These are phyloP conservation scores for Pseudogymnoascus sp. DNA, from an alignment of 2,329 filamentous ascomycete species.

Conservation along the genomic window DNA sequence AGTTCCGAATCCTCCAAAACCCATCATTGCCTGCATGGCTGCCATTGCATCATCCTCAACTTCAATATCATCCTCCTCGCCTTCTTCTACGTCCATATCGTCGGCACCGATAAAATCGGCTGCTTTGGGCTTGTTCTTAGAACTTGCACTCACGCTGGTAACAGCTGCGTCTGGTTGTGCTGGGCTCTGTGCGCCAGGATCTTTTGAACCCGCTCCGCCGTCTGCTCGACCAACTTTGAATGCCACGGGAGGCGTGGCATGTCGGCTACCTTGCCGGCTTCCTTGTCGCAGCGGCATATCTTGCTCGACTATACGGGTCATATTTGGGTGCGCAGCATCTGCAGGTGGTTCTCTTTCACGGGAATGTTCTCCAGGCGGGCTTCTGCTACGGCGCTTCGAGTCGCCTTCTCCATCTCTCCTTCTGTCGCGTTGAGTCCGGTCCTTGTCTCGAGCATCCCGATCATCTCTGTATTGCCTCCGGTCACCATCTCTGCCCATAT, in stretches of 20 bases:
- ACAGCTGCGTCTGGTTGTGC: constrained; percentile 12
- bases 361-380: constrained; percentile 13
- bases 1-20: constrained; percentile 74
- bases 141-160: constrained; percentile 9
- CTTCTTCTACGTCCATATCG: constrained; percentile 23
- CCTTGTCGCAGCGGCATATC: constrained; percentile 16
- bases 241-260: constrained; percentile 26
- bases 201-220: constrained; percentile 13
- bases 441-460: constrained; percentile 20
- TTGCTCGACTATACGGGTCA: neutral
- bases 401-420: neutral
- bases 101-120: constrained; percentile 13
- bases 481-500: constrained; percentile 25
- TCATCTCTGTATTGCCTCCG: constrained; percentile 14
- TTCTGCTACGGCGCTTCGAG: constrained; percentile 11
- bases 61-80: constrained; percentile 41
- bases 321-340: neutral
- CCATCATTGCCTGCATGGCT: constrained; percentile 79
- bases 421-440: constrained; percentile 18
- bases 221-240: constrained; percentile 23
- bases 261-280: constrained; percentile 18
- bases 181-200: neutral
- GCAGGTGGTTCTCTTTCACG: constrained; percentile 3
- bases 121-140: constrained; percentile 12
- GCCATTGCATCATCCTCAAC: constrained; percentile 59